phyloP scores from a whole-genome alignment of 306 rosid genomes.

The Casuarina glauca region DNA sequence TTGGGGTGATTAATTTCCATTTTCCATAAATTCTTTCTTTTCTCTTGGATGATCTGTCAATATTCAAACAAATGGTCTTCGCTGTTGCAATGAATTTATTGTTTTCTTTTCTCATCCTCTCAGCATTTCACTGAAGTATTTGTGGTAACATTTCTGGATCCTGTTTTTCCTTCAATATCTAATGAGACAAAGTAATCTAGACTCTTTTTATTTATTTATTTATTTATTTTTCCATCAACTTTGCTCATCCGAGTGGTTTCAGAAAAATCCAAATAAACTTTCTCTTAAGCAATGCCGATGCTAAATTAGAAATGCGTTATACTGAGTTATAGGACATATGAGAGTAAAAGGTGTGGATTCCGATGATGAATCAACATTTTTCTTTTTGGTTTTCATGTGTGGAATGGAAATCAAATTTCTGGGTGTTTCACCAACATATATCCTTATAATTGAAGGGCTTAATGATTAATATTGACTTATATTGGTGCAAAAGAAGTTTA shows the following conservation, averaged over 20 bases:
- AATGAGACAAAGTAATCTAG: no score
- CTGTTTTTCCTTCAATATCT: no score
- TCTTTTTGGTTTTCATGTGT: conserved; percentile 58
- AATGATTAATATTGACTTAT: conserved; percentile 20
- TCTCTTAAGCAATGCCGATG: neutral
- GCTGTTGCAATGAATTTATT: neutral
- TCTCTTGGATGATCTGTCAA: neutral
- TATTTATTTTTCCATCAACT: neutral
- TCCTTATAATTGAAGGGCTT: conserved; percentile 45
- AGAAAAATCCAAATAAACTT: neutral
- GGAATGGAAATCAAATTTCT: conserved; percentile 67
- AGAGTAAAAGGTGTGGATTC: conserved; percentile 16
- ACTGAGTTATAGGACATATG: neutral
- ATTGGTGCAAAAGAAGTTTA: neutral
- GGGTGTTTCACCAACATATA: conserved; percentile 75
- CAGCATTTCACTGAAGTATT: neutral
- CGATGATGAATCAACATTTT: conserved; percentile 12
- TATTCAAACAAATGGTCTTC: neutral
- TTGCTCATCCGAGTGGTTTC: neutral
- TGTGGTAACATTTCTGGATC: neutral
- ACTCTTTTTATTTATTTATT: neutral
- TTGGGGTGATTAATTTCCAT: neutral
- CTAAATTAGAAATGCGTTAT: neutral
- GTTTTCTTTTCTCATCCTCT: neutral
- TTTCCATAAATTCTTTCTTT: no score